These are phyloP conservation scores for Helminthosporium solani DNA, from an alignment of 2,329 filamentous ascomycete genomes.

Conservation along the genomic window DNA sequence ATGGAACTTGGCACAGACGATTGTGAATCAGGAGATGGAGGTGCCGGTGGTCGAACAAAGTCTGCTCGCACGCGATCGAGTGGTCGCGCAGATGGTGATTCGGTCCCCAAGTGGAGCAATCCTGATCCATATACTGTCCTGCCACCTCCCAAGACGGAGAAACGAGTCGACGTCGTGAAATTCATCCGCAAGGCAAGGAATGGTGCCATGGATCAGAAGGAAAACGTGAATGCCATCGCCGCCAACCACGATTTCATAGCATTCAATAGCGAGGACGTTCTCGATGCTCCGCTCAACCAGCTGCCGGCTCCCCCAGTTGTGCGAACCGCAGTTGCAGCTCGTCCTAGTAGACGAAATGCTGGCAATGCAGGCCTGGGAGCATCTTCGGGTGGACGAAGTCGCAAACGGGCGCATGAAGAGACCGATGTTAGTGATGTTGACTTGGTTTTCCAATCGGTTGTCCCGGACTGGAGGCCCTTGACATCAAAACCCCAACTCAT, in stretches of 20 bases:
- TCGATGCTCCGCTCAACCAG: conserved; percentile 35
- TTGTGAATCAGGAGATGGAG: conserved; percentile 19
- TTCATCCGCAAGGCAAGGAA: conserved; percentile 86
- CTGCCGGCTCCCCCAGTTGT: neutral
- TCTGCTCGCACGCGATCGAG: conserved; percentile 17
- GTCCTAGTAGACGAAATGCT: conserved; percentile 1
- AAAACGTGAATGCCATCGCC: conserved; percentile 50
- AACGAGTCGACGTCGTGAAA: conserved; percentile 85
- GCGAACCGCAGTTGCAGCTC: conserved; percentile 8
- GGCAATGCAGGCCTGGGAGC: conserved; percentile 4
- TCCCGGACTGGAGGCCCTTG: conserved; percentile 49
- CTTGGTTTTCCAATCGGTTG: conserved; percentile 23
- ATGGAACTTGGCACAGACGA: conserved; percentile 33
- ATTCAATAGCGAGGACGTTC: conserved; percentile 66
- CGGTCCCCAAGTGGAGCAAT: conserved; percentile 83
- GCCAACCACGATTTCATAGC: conserved; percentile 83
- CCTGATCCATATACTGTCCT: conserved; percentile 90
- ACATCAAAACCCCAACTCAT: too few species aligned
- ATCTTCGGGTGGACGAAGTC: conserved; percentile 7
- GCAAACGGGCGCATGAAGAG: neutral
- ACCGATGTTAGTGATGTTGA: neutral
- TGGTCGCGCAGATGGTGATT: conserved; percentile 32
- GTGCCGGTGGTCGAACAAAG: conserved; percentile 27
- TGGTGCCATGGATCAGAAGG: conserved; percentile 53
- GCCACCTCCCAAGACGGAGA: conserved; percentile 72